phyloP scores from a whole-genome alignment of 768 basidiomycete genomes.

The Antrodiella citrinella region DNA sequence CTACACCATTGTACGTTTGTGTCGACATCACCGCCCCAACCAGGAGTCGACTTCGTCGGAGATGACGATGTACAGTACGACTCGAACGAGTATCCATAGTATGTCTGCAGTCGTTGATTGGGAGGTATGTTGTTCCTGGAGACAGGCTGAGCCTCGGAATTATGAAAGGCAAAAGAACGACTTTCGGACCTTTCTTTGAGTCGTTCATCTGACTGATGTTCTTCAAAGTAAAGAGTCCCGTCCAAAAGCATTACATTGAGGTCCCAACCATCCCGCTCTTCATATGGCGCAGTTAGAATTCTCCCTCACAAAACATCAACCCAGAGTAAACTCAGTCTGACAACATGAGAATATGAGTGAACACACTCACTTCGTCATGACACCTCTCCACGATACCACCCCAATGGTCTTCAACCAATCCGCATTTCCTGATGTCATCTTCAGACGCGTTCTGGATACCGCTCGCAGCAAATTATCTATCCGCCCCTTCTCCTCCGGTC shows the following conservation, averaged over 20 bases:
- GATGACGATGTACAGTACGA: constrained; percentile 64
- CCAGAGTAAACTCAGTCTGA: background rate
- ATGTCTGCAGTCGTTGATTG: constrained; percentile 55
- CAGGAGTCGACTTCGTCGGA: constrained; percentile 19
- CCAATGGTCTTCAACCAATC: constrained; percentile 37
- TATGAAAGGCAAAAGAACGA: too few relatives aligned
- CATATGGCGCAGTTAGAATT: constrained; percentile 77
- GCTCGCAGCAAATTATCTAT: constrained; percentile 63
- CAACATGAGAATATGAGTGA: too few relatives aligned
- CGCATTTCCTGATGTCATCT: constrained; percentile 10
- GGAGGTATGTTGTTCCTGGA: constrained; percentile 61
- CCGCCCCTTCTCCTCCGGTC: constrained; percentile 57
- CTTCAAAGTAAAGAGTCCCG: constrained; percentile 69
- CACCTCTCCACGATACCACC: constrained; percentile 70
- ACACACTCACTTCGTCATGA: constrained; percentile 68
- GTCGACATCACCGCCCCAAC: constrained; percentile 78
- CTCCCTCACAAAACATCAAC: constrained; percentile 37
- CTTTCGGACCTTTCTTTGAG: constrained; percentile 65
- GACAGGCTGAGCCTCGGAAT: too few relatives aligned
- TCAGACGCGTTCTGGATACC: constrained; percentile 34
- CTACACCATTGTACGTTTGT: constrained; percentile 90
- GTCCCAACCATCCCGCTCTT: constrained; percentile 71
- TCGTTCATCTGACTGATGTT: constrained; percentile 52
- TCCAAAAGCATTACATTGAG: constrained; percentile 75
- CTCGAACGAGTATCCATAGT: constrained; percentile 88